A percentile compares a stretch with the other conserved stretches of the same genome.
phyloP scores from a whole-genome alignment of 1,284 basidiomycete species.

The Kalmanozyma brasiliensis region DNA sequence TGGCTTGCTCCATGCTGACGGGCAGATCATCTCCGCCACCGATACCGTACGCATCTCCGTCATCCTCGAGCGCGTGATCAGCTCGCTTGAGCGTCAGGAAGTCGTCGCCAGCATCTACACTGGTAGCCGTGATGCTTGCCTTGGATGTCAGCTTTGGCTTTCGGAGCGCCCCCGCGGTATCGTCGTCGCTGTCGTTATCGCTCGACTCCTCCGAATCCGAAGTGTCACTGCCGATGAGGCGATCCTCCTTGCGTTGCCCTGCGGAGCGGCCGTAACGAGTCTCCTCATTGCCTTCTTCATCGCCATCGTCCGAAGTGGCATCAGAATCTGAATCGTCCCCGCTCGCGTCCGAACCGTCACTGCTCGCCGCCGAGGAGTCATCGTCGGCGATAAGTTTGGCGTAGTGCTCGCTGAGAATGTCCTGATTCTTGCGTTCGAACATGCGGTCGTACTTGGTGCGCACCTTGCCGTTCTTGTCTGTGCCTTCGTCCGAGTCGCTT shows the following conservation, averaged over 20 bases:
- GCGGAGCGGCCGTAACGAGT: constrained; percentile 37
- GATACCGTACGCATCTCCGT: constrained; percentile 44
- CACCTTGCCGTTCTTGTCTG: constrained; percentile 51
- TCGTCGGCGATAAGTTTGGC: constrained; percentile 79
- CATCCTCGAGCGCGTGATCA: constrained; percentile 78
- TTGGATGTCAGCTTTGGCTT: constrained; percentile 7
- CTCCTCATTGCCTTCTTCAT: constrained; percentile 23
- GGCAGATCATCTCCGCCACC: constrained; percentile 18
- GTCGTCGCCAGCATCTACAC: constrained; percentile 74
- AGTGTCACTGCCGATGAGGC: constrained; percentile 49
- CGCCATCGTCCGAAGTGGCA: constrained; percentile 12
- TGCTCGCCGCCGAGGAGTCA: constrained; percentile 21
- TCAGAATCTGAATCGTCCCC: constrained; percentile 20
- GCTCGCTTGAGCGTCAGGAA: constrained; percentile 93
- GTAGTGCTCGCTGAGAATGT: constrained; percentile 90
- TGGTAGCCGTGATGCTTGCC: neutral
- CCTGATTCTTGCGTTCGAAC: constrained; percentile 96
- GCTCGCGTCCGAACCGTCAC: constrained; percentile 17
- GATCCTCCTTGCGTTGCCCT: constrained; percentile 27
- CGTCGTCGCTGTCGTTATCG: constrained; percentile 35
- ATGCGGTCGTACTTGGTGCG: constrained; percentile 95
- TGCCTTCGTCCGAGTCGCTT: constrained; percentile 63
- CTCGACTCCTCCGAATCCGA: constrained; percentile 53
- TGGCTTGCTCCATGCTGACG: constrained; percentile 39
- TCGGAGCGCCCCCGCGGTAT: constrained; percentile 5